phyloP scores from a whole-genome alignment of 768 basidiomycete species.

The Termitomyces sp. region DNA sequence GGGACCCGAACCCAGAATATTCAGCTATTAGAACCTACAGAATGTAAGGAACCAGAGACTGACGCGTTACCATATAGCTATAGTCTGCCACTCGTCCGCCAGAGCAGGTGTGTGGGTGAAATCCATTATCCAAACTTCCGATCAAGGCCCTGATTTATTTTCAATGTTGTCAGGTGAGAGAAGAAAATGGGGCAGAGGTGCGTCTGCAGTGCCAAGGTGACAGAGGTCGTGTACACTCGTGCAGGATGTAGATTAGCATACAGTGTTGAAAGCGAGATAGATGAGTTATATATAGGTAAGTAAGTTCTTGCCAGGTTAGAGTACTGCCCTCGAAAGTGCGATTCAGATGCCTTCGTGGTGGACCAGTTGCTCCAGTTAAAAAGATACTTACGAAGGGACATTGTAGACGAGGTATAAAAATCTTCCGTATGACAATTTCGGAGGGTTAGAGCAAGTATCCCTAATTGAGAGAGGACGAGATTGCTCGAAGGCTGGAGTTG shows the following conservation, averaged over 20 bases:
- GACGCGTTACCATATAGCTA: conserved; percentile 14
- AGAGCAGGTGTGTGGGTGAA: not conserved
- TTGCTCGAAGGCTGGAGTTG: not conserved
- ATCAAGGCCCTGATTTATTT: not conserved
- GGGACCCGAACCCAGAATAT: conserved; percentile 29
- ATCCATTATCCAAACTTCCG: not conserved
- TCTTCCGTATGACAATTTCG: not conserved
- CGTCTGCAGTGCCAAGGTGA: not conserved
- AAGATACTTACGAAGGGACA: not conserved
- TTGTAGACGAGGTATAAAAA: not conserved
- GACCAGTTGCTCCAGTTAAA: not conserved
- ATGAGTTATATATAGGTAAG: not conserved
- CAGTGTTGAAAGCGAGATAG: not conserved
- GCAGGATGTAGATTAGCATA: not conserved
- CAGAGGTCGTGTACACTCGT: not conserved
- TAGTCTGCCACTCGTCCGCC: not conserved
- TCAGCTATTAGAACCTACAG: conserved; percentile 3
- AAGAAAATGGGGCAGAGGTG: not conserved
- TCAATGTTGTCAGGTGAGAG: not conserved
- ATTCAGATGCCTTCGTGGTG: not conserved
- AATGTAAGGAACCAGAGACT: conserved; percentile 10
- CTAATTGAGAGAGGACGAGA: not conserved
- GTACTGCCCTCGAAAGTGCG: not conserved
- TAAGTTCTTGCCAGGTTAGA: not conserved
- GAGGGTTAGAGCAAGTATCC: not conserved